Base-by-base conservation (phyloP, 2,329 filamentous ascomycete genomes). In the Cercospora citrullina region DNA sequence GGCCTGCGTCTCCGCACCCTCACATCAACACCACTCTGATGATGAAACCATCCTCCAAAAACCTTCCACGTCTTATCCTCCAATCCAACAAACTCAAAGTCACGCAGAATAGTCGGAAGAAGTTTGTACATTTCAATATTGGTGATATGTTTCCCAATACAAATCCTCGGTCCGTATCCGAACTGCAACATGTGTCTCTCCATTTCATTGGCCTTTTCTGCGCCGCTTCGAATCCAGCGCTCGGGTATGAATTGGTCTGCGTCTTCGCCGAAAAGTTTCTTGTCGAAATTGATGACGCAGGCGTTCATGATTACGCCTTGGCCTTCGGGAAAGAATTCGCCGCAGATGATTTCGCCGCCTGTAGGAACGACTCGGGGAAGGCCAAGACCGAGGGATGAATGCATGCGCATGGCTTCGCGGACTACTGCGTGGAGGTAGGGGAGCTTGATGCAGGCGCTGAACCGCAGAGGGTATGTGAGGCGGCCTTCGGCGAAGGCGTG, bases 391-490 rank as follows among this genome's bases (percentile, higher is more conserved):
- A 67, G 53, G 14, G 48, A 48, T 0, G 60, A 53, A 30, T 83
- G 80, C 79, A 70, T 81, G 77, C 82, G 77, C 7, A 83, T 71
- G 0, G 80, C 76, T 70, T 84, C 82, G 65, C 81, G 79, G 69
- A 84, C 81, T 18, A 82, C 77, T n/a, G 81, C 81, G 62, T 81
- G 78, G 5, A 83, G 75, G 70, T 82, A 83, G 0, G 80, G 77
- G 71, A 80, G 75, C 14, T 74, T 72, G 23, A 77, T 72, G 3
- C 77, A 76, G 66, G 80, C 76, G 31, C 66, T 65, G 14, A 77
- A 67, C 7, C 71, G 74, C 3, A 79, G 72, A 5, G 75, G 74
- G 63, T 76, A 70, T 53, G 72, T 75, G 21, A 79, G 71, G 42
- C 72, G 72, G 60, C 75, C 73, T 55, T 73, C n/a, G 2, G 59